Base-by-base conservation (phyloP, 805 yeast genomes). In the Metschnikowia kunwiensis region DNA sequence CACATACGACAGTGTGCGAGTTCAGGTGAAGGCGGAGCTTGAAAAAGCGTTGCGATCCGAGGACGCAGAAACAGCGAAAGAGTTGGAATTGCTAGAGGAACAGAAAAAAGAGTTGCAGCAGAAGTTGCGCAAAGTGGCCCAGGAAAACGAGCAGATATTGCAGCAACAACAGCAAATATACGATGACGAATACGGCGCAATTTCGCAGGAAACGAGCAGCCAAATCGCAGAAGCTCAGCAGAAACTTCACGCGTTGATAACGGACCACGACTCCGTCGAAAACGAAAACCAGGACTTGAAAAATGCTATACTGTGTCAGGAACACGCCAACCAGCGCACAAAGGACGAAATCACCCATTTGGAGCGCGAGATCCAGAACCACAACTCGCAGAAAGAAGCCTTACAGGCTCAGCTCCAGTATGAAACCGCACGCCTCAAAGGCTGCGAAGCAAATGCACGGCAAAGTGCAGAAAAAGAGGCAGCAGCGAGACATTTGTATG, bases 11-110 rank as follows among this genome's bases (percentile, higher is more conserved):
- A 63, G 60, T 24, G 40, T 62, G 24, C 51, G 55, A 21, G 61
- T 58, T 42, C 65, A 68, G 32, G 43, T 67, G 24, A 53, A 57
- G n/a, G 44, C 57, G 16, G 67, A 64, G 34, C 43, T 70, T 4
- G 47, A 54, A 12, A 38, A 46, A 3, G 64, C 27, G 22, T 10
- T 17, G 14, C 9, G 11, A 7, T 11, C 8, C 9, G 45, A 37
- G 17, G 39, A 34, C 10, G 19, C 30, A 5, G 42, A 32, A 24
- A 27, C 27, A 5, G 24, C 28, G 14, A 23, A 24, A 6, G 34
- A 28, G 17, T 13, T 41, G 39, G 24, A 14, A n/a, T 9, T 7
- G 2, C 32, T 36, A 7, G 36, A 31, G 11, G 15, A 6, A 3
- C 10, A 27, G 16, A 36, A 32, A 22, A 7, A 7, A 3, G 32